Evolutionary conservation across 352 stramenopile genomes (phyloP).

Genomic region (Lagenidium sp.): DNA sequence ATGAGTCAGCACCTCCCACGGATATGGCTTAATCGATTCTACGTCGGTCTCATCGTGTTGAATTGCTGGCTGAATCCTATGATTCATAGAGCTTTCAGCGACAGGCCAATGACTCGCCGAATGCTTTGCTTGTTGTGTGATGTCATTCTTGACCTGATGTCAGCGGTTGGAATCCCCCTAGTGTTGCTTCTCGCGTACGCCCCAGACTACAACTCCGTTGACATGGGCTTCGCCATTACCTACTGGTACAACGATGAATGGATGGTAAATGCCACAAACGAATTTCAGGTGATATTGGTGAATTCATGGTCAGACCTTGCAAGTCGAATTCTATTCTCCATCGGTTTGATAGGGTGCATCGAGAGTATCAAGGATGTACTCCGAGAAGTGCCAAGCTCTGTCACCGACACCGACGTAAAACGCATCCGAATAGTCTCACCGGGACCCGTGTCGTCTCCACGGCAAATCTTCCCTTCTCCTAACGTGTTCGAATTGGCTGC

Average conservation of each 20-base stretch:
- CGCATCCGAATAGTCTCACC: no score
- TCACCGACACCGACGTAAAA: no score
- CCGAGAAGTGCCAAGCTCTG: not conserved
- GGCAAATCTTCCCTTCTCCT: no score
- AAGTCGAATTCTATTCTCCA: conserved; percentile 10
- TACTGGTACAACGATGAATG: conserved; percentile 14
- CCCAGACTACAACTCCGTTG: not conserved
- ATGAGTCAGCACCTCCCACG: conserved; percentile 6
- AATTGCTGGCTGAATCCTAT: conserved; percentile 3
- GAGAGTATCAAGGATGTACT: conserved; percentile 5
- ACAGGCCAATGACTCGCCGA: not conserved
- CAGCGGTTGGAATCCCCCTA: conserved; percentile 1
- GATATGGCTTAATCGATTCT: conserved; percentile 5
- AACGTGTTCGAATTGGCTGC: not conserved
- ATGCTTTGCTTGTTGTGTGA: not conserved
- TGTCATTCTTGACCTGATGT: conserved; percentile 4
- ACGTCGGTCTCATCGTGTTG: conserved; percentile 2
- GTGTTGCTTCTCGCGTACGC: not conserved
- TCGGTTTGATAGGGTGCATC: conserved; percentile 2
- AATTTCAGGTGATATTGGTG: conserved; percentile 22
- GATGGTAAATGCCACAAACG: conserved; percentile 12
- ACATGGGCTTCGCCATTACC: not conserved
- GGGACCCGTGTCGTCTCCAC: not conserved
- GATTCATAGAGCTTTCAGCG: not conserved
- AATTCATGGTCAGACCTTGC: conserved; percentile 18